These are phyloP conservation scores for Stachybotrys chartarum DNA, from an alignment of 2,329 filamentous ascomycete genomes.

Conservation along the genomic window DNA sequence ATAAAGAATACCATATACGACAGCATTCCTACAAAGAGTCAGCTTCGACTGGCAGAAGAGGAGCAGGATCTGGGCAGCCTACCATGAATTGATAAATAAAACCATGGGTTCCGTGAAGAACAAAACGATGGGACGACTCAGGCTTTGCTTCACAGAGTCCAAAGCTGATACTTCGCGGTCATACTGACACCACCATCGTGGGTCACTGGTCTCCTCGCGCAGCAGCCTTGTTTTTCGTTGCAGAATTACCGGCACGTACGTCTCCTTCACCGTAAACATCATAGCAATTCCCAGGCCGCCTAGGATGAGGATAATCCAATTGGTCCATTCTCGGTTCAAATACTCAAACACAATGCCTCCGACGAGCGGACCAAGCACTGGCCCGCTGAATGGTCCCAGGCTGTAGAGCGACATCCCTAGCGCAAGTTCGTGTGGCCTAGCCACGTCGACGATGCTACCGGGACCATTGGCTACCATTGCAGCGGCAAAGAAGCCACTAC, in stretches of 20 bases:
- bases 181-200: conserved; percentile 67
- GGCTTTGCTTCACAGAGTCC: conserved; percentile 60
- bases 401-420: conserved; percentile 72
- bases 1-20: conserved; percentile 76
- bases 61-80: not conserved
- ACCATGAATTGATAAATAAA: conserved; percentile 41
- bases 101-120: conserved; percentile 69
- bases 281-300: conserved; percentile 50
- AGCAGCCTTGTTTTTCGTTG: conserved; percentile 52
- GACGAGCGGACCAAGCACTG: conserved; percentile 31
- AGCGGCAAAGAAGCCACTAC: conserved; percentile 41
- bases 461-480: conserved; percentile 73
- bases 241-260: conserved; percentile 64
- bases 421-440: conserved; percentile 65
- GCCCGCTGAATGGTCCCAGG: conserved; percentile 73
- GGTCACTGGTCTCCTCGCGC: conserved; percentile 59
- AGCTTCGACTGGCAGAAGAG: not conserved
- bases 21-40: conserved; percentile 45
- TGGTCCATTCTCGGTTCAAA: conserved; percentile 76
- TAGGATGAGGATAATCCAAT: conserved; percentile 68
- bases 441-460: conserved; percentile 70
- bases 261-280: conserved; percentile 56
- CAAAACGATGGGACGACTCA: conserved; percentile 68
- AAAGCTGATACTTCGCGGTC: conserved; percentile 57
- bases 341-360: conserved; percentile 62